A percentile compares a stretch with the other conserved stretches of the same genome.
Conservation (phyloP, 1,284 basidiomycete genomes). For the Flammula alnicola region DNA sequence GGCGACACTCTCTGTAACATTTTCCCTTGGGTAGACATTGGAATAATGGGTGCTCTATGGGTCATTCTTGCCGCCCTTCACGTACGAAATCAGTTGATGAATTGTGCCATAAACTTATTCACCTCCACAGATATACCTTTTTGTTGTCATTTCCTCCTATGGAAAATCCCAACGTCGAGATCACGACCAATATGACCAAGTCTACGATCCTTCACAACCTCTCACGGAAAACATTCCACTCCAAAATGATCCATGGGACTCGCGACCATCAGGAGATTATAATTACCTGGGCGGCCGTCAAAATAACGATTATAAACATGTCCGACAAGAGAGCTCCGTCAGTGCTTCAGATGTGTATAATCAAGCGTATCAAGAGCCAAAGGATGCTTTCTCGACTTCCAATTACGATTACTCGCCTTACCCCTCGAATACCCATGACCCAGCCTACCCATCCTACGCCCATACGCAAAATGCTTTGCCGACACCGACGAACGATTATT, state of each 20-base stretch:
- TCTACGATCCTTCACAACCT: slow-evolving; percentile 70
- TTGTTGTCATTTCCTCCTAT: slow-evolving; percentile 75
- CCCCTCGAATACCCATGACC: slow-evolving; percentile 30
- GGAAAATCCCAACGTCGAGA: slow-evolving; percentile 75
- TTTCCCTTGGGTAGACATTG: slow-evolving; percentile 91
- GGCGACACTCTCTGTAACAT: slow-evolving; percentile 79
- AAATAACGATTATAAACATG: slow-evolving; percentile 45
- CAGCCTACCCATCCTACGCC: slow-evolving; percentile 37
- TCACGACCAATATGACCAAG: slow-evolving; percentile 79
- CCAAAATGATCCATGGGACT: slow-evolving; percentile 77
- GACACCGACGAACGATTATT: slow-evolving; percentile 44
- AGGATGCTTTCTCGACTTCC: slow-evolving; percentile 42
- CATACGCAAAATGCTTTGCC: slow-evolving; percentile 50
- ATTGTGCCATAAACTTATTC: neutral
- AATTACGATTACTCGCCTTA: slow-evolving; percentile 37
- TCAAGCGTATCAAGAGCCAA: slow-evolving; percentile 52
- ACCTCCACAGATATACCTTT: slow-evolving; percentile 64
- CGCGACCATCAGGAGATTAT: slow-evolving; percentile 59
- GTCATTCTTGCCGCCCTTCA: slow-evolving; percentile 76
- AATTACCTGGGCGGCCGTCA: slow-evolving; percentile 23
- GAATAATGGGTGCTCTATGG: slow-evolving; percentile 89
- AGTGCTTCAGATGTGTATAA: slow-evolving; percentile 62
- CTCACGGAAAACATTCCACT: slow-evolving; percentile 68
- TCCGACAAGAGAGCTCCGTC: slow-evolving; percentile 54
- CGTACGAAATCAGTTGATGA: slow-evolving; percentile 42